Evolutionary conservation across 768 basidiomycete species (phyloP), one percentile per base, ranked within the genome.

Genomic region (Cystofilobasidium ferigula): DNA sequence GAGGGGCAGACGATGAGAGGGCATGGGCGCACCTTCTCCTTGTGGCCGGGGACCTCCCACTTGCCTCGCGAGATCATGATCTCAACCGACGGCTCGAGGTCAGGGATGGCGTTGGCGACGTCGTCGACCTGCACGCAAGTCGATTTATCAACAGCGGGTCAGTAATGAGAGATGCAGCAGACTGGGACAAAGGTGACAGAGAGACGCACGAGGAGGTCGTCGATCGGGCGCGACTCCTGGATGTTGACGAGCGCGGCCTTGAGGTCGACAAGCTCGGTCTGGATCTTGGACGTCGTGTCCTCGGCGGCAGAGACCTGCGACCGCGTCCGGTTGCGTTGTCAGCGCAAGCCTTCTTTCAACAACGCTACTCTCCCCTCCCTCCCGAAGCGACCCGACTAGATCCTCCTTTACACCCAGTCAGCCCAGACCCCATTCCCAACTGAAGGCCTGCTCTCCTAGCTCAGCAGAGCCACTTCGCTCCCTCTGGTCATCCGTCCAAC

Each of bases 221-320:
- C 92, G 79, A 99, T 95, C 10, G 94, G 89, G 78, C 95, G 86
- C 48, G 93, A 92, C 60, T 93, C 85, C 80, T 97, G 88, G 69
- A 99, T 98, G 82, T 99, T 95, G 71, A 87, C 85, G 69, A 98
- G 86, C 32, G 95, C 97, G 48, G 83, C 85, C 78, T 91, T 86
- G 71, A 99, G 86, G 73, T 89, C 85, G 77, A 86, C 84, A 71
- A 98, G 82, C 78, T 98, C 94, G 48, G 84, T 78, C 69, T 93
- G 87, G 71, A 98, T 91, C 80, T 94, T 89, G 72, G 82, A 78
- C 70, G 87, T 85, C 14, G 94, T 94, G 77, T 88, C 86, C 78
- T 89, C 81, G 63, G 95, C 94, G 71, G 87, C 89, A 57, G 81
- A 84, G 70, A 97, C 84, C 93, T 68, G 40, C 18, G 18, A 32